phyloP scores from a whole-genome alignment of 2,329 filamentous ascomycete species.

The Nothomitra cinnamomea region DNA sequence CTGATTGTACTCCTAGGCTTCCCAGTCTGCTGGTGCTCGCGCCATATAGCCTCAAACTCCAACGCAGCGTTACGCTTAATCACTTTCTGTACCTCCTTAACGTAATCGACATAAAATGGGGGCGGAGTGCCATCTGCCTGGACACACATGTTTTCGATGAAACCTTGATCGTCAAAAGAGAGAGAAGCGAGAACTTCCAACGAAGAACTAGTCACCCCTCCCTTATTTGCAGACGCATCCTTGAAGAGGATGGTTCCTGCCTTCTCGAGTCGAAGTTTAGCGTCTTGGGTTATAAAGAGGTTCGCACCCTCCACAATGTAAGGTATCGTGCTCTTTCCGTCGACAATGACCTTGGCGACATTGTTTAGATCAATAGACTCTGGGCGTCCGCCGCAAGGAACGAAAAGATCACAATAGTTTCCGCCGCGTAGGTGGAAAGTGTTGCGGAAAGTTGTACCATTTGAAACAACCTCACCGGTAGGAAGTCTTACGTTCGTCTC shows the following conservation, averaged over 20 bases:
- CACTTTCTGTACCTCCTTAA: conserved; percentile 75
- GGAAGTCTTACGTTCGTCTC: conserved; percentile 81
- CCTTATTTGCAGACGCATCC: conserved; percentile 96
- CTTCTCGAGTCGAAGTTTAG: conserved; percentile 84
- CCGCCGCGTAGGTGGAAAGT: conserved; percentile 80
- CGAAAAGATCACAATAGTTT: conserved; percentile 70
- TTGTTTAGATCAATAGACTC: conserved; percentile 90
- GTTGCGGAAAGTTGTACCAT: conserved; percentile 92
- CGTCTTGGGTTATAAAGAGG: conserved; percentile 96
- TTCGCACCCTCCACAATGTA: conserved; percentile 98
- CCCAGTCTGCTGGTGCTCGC: conserved; percentile 72
- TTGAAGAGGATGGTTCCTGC: conserved; percentile 95
- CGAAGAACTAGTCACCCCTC: conserved; percentile 91
- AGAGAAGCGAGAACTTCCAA: conserved; percentile 89
- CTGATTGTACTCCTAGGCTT: conserved; percentile 70
- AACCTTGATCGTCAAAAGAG: conserved; percentile 79
- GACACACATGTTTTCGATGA: conserved; percentile 88
- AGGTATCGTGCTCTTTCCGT: conserved; percentile 73
- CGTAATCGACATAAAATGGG: conserved; percentile 84
- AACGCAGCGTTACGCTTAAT: conserved; percentile 83
- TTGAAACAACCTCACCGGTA: conserved; percentile 68
- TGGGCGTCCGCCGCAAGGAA: conserved; percentile 88
- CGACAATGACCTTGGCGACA: conserved; percentile 72
- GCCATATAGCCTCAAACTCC: conserved; percentile 97
- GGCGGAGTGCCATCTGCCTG: conserved; percentile 59